phyloP scores from a whole-genome alignment of 176 grass and related monocot genomes.

The Aegilops longissima region DNA sequence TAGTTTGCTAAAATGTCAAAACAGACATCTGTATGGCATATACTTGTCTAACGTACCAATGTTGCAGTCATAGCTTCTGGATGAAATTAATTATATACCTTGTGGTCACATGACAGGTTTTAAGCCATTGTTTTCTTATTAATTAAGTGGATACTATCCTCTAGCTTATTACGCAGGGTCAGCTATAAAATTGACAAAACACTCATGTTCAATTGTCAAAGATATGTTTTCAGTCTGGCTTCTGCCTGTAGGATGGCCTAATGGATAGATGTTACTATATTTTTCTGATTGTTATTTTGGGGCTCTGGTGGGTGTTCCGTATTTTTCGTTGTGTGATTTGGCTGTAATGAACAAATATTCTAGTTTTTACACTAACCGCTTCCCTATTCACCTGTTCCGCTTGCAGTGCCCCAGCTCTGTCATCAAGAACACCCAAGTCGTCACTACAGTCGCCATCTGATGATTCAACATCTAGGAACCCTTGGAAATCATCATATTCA shows the following conservation, averaged over 20 bases:
- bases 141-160: not conserved
- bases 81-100: conserved; percentile 2
- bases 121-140: not conserved
- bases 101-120: not conserved
- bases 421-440: conserved; percentile 76
- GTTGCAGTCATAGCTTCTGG: not conserved
- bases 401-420: conserved; percentile 85
- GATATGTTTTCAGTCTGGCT: not conserved
- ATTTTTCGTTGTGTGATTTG: not conserved
- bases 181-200: conserved; percentile 12
- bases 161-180: not conserved
- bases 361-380: not conserved
- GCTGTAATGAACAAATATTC: conserved; percentile 15
- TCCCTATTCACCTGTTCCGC: conserved; percentile 13
- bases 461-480: conserved; percentile 54
- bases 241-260: not conserved
- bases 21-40: not conserved
- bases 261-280: not conserved
- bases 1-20: not conserved
- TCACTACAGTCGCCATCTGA: conserved; percentile 50
- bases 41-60: not conserved
- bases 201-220: not conserved
- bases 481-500: conserved; percentile 89
- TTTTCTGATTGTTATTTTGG: not conserved
- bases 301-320: not conserved